Percentiles rank a stretch among this genome's conserved stretches.
These are phyloP conservation scores for Wakefieldia striispora DNA, from an alignment of 768 basidiomycete species.

Conservation along the genomic window DNA sequence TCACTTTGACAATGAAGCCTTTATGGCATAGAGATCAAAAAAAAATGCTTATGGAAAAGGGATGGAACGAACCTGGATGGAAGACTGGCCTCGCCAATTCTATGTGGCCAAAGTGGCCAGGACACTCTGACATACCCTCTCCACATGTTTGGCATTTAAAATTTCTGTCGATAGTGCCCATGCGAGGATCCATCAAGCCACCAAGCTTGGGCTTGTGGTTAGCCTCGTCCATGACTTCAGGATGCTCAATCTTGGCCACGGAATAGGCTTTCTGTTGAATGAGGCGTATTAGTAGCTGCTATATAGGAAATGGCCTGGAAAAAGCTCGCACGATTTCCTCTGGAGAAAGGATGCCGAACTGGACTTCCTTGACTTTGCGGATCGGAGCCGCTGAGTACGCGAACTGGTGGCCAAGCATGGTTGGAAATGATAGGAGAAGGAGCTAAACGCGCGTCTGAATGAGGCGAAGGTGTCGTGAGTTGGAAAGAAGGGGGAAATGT, in stretches of 20 bases:
- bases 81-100: slow-evolving; percentile 97
- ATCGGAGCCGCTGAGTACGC: slow-evolving; percentile 92
- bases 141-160: slow-evolving; percentile 99
- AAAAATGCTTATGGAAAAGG: not conserved
- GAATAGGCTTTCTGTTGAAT: slow-evolving; percentile 90
- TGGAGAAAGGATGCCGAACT: slow-evolving; percentile 97
- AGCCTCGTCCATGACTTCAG: slow-evolving; percentile 96
- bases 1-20: slow-evolving; percentile 98
- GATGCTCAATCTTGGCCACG: slow-evolving; percentile 97
- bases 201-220: slow-evolving; percentile 88
- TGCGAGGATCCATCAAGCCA: slow-evolving; percentile 95
- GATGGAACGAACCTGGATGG: slow-evolving; percentile 73
- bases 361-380: slow-evolving; percentile 95
- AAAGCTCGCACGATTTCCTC: slow-evolving; percentile 82
- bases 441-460: slow-evolving; percentile 17
- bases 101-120: slow-evolving; percentile 98
- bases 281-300: slow-evolving; percentile 12
- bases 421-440: slow-evolving; percentile 12
- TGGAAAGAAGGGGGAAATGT: slow-evolving; percentile 1
- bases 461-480: not conserved
- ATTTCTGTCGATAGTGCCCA: slow-evolving; percentile 97
- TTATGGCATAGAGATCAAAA: not conserved
- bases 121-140: slow-evolving; percentile 99
- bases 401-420: slow-evolving; percentile 87
- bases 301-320: not conserved